Percentiles rank a stretch among this genome's conserved stretches.
These are phyloP conservation scores for Citrus sinensis DNA, from an alignment of 345 rosid species.

Conservation along the genomic window DNA sequence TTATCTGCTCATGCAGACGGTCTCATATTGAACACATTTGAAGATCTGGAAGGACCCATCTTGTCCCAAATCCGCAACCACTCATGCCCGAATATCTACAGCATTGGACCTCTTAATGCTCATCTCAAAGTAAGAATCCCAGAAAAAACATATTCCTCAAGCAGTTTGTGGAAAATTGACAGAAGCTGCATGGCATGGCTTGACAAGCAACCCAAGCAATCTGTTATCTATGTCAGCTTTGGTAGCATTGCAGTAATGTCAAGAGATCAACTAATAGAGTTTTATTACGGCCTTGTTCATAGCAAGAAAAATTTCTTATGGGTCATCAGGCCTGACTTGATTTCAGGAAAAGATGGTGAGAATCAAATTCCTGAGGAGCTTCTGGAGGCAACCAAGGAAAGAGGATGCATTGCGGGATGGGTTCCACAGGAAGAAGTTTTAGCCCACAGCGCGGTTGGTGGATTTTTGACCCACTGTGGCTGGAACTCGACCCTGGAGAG, in stretches of 20 bases:
- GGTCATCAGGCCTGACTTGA: constrained; percentile 35
- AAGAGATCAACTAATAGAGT: constrained; percentile 33
- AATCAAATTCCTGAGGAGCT: constrained; percentile 19
- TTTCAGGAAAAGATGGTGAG: background rate
- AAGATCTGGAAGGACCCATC: constrained; percentile 54
- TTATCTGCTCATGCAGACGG: constrained; percentile 30
- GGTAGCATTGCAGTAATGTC: constrained; percentile 39
- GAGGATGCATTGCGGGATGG: constrained; percentile 43
- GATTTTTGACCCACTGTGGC: constrained; percentile 56
- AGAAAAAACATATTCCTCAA: background rate
- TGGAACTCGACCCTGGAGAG: constrained; percentile 64
- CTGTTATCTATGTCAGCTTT: constrained; percentile 46
- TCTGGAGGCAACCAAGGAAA: constrained; percentile 22
- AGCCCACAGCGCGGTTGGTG: constrained; percentile 51
- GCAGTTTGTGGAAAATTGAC: constrained; percentile 37
- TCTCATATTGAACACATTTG: constrained; percentile 65
- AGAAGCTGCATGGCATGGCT: background rate
- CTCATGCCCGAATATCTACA: constrained; percentile 32
- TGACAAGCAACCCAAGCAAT: background rate
- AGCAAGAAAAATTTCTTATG: constrained; percentile 40
- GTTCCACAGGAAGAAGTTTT: constrained; percentile 41
- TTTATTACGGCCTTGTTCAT: constrained; percentile 43
- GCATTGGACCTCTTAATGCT: constrained; percentile 55
- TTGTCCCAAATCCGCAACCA: constrained; percentile 37
- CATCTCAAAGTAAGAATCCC: constrained; percentile 30